phyloP scores from a whole-genome alignment of 139 green algal species.

The Auxenochlorella pyrenoidosa region DNA sequence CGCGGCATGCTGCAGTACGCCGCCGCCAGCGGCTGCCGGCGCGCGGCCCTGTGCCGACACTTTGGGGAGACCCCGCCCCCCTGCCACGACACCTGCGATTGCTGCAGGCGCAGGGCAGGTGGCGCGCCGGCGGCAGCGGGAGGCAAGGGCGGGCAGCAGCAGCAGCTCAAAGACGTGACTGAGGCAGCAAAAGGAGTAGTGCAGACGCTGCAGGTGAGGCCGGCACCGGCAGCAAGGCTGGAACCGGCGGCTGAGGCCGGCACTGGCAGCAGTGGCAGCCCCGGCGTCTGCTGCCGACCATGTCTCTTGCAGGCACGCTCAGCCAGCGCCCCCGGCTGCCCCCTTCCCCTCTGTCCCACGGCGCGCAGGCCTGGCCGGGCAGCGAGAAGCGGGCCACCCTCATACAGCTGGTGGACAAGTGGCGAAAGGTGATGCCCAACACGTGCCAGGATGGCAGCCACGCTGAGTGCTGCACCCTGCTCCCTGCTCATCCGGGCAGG shows the following conservation, averaged over 20 bases:
- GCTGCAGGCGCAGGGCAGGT: not conserved
- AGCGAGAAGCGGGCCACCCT: conserved; percentile 66
- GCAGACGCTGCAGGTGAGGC: conserved; percentile 10
- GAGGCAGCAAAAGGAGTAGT: conserved; percentile 25
- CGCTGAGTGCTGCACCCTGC: no score
- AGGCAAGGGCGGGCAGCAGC: conserved; percentile 3
- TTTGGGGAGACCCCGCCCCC: conserved; percentile 68
- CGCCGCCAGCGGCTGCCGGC: conserved; percentile 52
- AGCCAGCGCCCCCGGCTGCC: not conserved
- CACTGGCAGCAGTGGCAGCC: not conserved
- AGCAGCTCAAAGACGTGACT: conserved; percentile 42
- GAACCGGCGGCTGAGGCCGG: no score
- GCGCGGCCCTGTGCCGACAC: conserved; percentile 55
- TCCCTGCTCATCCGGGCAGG: no score
- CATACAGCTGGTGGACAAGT: conserved; percentile 70
- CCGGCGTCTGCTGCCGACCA: no score
- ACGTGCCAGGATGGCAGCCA: no score
- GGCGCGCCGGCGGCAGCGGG: not conserved
- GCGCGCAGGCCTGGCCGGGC: not conserved
- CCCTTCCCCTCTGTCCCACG: not conserved
- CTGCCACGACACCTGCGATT: conserved; percentile 66
- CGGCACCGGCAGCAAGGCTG: not conserved
- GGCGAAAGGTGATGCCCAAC: conserved; percentile 54
- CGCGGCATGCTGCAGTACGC: conserved; percentile 63
- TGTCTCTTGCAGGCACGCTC: no score